Conservation (phyloP, 2,329 filamentous ascomycete species). For the Colletotrichum shisoi region DNA sequence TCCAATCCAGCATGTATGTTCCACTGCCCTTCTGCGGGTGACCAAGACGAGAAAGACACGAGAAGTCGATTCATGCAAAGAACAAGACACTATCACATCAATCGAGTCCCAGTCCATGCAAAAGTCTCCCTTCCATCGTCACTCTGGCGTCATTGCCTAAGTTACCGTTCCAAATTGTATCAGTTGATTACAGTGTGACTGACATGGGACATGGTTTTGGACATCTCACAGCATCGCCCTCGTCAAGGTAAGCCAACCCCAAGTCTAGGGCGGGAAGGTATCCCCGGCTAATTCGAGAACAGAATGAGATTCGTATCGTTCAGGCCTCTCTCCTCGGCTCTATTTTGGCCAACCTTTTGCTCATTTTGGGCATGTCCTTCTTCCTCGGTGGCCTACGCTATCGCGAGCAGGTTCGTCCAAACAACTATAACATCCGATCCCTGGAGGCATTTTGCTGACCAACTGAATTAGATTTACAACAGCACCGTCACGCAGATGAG, state of each 20-base stretch:
- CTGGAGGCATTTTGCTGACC: neutral
- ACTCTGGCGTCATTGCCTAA: slow-evolving; percentile 39
- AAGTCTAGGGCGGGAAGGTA: neutral
- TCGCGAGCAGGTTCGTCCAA: slow-evolving; percentile 74
- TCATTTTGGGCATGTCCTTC: slow-evolving; percentile 93
- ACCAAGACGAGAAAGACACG: slow-evolving; percentile 42
- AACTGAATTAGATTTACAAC: slow-evolving; percentile 75
- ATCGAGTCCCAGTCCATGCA: slow-evolving; percentile 54
- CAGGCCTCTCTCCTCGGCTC: slow-evolving; percentile 90
- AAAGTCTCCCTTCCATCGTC: slow-evolving; percentile 8
- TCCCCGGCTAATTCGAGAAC: slow-evolving; percentile 10
- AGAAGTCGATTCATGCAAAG: slow-evolving; percentile 40
- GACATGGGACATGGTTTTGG: slow-evolving; percentile 37
- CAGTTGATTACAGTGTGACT: slow-evolving; percentile 45
- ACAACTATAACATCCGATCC: neutral
- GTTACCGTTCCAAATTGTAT: slow-evolving; percentile 40
- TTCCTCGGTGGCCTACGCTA: slow-evolving; percentile 84
- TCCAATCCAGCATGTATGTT: slow-evolving; percentile 61
- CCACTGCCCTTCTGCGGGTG: slow-evolving; percentile 47
- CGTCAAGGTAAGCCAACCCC: slow-evolving; percentile 62
- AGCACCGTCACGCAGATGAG: slow-evolving; percentile 97
- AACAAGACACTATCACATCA: slow-evolving; percentile 60
- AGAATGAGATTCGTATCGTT: slow-evolving; percentile 87
- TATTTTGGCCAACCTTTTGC: slow-evolving; percentile 84
- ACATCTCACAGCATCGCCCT: slow-evolving; percentile 71